Evolutionary conservation across 202 grass and related monocot species (phyloP), one percentile per base, ranked within the genome.

Genomic region (Schoenoplectus tabernaemontani): DNA sequence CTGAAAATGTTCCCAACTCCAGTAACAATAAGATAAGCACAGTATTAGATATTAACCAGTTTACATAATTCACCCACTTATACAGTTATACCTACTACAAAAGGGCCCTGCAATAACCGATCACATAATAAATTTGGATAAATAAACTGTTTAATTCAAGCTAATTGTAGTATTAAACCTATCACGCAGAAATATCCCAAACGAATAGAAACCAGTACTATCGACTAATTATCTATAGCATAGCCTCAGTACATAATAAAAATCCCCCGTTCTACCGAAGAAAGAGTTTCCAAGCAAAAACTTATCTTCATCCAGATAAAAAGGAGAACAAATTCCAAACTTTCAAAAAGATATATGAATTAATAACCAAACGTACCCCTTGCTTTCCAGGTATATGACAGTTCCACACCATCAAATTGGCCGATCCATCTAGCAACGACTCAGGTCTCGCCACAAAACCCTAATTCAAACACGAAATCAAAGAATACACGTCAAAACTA

Each of bases 321-420:
- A n/a, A n/a, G n/a, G 23, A 3, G 24, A 50, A 58, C 44, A 64
- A 8, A 56, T 2, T 66, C 1, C 13, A 16, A 34, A 48, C 30
- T 71, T 67, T 51, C 42, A 37, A 56, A 77, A 9, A 3, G n/a
- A 58, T 38, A 17, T 19, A 56, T 12, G 7, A 33, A 1, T 38
- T 57, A 30, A 4, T 44, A 46, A 78, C 5, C 5, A 28, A 23
- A 44, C 85, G 82, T 85, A 96, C 93, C 90, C 87, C 93, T 84
- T 90, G 93, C 82, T 96, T 96, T 71, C 93, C 93, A 12, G 93
- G 90, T 54, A 96, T 96, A 70, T 86, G 90, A 84, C 93, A 96
- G 59, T 96, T 86, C 93, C 90, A 96, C 74, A 87, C 74, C 93
- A 96, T 92, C 53, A 96, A 79, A 83, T 96, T 96, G 34, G 76